phyloP scores from a whole-genome alignment of 352 stramenopile genomes.

The Pythium apleroticum region DNA sequence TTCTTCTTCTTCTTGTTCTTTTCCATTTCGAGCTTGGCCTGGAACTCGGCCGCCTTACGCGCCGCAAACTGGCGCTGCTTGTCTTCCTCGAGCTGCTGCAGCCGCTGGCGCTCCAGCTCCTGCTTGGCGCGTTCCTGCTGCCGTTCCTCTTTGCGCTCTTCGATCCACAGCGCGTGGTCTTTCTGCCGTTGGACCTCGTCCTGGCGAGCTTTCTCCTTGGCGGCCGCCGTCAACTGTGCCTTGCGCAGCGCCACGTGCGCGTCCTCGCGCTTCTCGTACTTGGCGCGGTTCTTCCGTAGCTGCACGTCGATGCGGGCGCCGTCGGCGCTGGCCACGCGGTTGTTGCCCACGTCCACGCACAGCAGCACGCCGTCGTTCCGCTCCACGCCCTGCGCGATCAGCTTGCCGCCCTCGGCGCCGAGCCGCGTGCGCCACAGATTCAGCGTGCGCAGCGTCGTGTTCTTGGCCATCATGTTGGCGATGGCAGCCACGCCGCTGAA shows the following conservation, averaged over 20 bases:
- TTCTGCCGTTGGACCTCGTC: conserved; percentile 44
- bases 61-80: conserved; percentile 60
- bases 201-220: conserved; percentile 50
- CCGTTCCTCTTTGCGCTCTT: conserved; percentile 65
- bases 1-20: conserved; percentile 87
- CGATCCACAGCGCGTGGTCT: conserved; percentile 75
- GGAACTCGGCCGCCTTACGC: conserved; percentile 70
- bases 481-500: conserved; percentile 60
- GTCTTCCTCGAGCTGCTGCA: conserved; percentile 64
- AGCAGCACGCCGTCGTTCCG: conserved; percentile 50
- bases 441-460: conserved; percentile 60
- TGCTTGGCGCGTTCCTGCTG: conserved; percentile 34
- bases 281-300: conserved; percentile 50
- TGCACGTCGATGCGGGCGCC: conserved; percentile 46
- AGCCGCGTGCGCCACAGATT: conserved; percentile 79
- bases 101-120: conserved; percentile 37
- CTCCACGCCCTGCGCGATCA: conserved; percentile 54
- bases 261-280: conserved; percentile 34
- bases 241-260: conserved; percentile 47
- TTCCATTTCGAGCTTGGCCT: conserved; percentile 69
- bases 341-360: conserved; percentile 82
- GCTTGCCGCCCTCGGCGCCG: conserved; percentile 62
- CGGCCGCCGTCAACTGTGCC: conserved; percentile 50
- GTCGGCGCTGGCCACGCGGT: conserved; percentile 59
- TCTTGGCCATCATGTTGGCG: conserved; percentile 53